phyloP scores from a whole-genome alignment of 2,329 filamentous ascomycete genomes.

The Colletotrichum trifolii region DNA sequence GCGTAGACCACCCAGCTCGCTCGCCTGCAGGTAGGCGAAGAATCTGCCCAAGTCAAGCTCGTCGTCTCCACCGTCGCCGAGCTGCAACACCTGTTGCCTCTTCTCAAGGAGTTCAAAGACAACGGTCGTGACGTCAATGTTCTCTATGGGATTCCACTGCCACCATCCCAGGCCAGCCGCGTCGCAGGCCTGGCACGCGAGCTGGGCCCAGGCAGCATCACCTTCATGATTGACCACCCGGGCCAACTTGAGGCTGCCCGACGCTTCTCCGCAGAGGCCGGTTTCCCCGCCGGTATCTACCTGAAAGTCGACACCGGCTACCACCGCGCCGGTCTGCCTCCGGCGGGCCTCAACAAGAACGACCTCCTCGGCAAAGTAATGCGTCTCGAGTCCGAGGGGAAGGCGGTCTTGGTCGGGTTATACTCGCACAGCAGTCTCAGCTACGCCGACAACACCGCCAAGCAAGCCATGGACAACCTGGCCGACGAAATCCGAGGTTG shows the following conservation, averaged over 20 bases:
- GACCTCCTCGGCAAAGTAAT: slow-evolving; percentile 51
- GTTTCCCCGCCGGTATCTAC: slow-evolving; percentile 55
- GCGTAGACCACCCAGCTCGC: slow-evolving; percentile 65
- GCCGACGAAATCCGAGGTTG: slow-evolving; percentile 46
- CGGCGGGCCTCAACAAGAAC: slow-evolving; percentile 50
- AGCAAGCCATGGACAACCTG: slow-evolving; percentile 45
- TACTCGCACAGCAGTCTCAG: slow-evolving; percentile 50
- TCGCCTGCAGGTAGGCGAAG: slow-evolving; percentile 62
- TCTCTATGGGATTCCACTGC: slow-evolving; percentile 71
- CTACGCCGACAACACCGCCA: slow-evolving; percentile 42
- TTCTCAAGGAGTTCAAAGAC: slow-evolving; percentile 46
- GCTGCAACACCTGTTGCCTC: slow-evolving; percentile 63
- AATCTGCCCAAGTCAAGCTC: slow-evolving; percentile 57
- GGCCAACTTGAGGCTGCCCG: slow-evolving; percentile 52
- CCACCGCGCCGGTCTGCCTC: slow-evolving; percentile 68
- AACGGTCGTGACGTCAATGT: slow-evolving; percentile 46
- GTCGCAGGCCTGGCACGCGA: slow-evolving; percentile 57
- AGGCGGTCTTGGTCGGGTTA: slow-evolving; percentile 40
- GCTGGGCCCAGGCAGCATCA: slow-evolving; percentile 59
- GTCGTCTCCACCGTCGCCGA: slow-evolving; percentile 70
- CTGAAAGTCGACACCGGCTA: slow-evolving; percentile 74
- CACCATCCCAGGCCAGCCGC: slow-evolving; percentile 62
- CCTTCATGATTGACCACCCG: slow-evolving; percentile 68
- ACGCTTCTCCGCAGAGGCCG: slow-evolving; percentile 46
- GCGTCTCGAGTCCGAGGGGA: slow-evolving; percentile 34